Conservation (phyloP, 441 rosid genomes). For the Codiaeum variegatum region DNA sequence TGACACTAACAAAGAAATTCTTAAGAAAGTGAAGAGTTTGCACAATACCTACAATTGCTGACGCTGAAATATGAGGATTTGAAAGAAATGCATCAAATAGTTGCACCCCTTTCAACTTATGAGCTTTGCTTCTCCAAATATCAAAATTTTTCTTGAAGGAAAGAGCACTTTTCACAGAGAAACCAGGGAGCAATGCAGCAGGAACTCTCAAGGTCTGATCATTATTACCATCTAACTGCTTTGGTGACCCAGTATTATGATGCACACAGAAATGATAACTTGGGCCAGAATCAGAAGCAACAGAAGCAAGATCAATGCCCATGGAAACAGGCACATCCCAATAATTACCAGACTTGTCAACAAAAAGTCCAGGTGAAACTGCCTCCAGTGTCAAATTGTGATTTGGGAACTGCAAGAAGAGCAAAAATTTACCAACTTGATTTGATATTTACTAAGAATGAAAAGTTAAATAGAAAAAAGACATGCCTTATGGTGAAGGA, state of each 20-base stretch:
- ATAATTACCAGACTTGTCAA: slow-evolving; percentile 57
- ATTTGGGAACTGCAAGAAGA: slow-evolving; percentile 52
- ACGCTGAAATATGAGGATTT: slow-evolving; percentile 72
- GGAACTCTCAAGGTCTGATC: slow-evolving; percentile 40
- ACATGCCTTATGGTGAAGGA: slow-evolving; percentile 60
- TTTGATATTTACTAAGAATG: neutral
- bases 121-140: slow-evolving; percentile 69
- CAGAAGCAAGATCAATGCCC: slow-evolving; percentile 70
- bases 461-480: neutral
- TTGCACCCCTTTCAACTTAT: slow-evolving; percentile 55
- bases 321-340: slow-evolving; percentile 84
- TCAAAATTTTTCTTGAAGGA: slow-evolving; percentile 58
- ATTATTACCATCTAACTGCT: slow-evolving; percentile 40
- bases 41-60: slow-evolving; percentile 65
- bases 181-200: slow-evolving; percentile 61
- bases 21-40: slow-evolving; percentile 1
- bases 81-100: slow-evolving; percentile 77
- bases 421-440: neutral
- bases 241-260: slow-evolving; percentile 55
- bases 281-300: slow-evolving; percentile 58
- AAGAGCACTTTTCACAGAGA: slow-evolving; percentile 52
- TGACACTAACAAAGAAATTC: neutral
- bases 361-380: slow-evolving; percentile 70
- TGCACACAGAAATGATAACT: slow-evolving; percentile 68
- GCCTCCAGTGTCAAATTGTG: slow-evolving; percentile 70